Conservation (phyloP, 148 eudicot genomes). For the Rhododendron simsii region DNA sequence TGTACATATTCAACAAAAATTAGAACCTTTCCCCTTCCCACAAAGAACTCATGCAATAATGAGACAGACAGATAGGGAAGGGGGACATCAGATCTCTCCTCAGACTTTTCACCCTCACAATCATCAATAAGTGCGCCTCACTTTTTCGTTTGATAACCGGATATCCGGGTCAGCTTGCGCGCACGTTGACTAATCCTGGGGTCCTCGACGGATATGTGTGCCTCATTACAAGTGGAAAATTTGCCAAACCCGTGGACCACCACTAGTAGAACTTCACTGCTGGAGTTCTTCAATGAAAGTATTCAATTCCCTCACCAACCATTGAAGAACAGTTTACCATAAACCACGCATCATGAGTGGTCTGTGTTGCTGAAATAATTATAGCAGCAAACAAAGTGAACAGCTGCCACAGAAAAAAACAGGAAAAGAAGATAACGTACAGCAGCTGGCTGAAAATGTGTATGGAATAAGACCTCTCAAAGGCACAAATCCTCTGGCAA, state of each 20-base stretch:
- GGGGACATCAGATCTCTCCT: neutral
- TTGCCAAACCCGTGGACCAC: neutral
- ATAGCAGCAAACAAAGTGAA: neutral
- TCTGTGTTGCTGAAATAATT: neutral
- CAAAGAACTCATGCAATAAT: neutral
- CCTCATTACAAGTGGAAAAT: neutral
- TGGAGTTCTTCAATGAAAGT: neutral
- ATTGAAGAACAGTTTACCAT: neutral
- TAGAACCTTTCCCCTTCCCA: neutral
- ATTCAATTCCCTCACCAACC: slow-evolving; percentile 5
- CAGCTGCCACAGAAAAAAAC: neutral
- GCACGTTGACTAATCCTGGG: too few species aligned
- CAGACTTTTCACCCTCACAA: neutral
- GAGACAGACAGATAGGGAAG: neutral
- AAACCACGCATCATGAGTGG: neutral
- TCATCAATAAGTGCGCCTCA: neutral
- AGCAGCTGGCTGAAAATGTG: neutral
- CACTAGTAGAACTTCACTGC: neutral
- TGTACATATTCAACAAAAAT: neutral
- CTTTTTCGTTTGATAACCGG: neutral
- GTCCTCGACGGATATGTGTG: too few species aligned
- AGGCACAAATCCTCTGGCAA: neutral
- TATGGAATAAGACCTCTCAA: neutral
- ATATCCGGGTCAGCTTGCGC: too few species aligned
- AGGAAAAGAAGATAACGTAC: neutral